Percentiles rank a stretch among this genome's conserved stretches.
phyloP scores from a whole-genome alignment of 1,284 basidiomycete genomes.

The Flammula alnicola region DNA sequence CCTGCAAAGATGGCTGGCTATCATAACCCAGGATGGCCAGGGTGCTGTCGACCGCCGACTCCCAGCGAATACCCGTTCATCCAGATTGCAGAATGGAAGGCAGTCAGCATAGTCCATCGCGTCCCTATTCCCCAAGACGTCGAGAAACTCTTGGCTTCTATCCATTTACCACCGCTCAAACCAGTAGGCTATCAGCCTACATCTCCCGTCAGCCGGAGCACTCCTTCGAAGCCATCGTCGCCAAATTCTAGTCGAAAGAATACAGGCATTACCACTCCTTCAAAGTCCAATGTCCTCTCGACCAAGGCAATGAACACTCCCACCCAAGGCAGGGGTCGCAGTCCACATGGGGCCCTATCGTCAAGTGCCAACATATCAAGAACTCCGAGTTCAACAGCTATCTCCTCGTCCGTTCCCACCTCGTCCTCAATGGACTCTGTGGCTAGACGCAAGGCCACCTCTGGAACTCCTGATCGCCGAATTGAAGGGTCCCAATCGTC shows the following conservation, averaged over 20 bases:
- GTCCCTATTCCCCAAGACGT: constrained; percentile 72
- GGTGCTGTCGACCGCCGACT: constrained; percentile 76
- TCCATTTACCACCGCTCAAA: constrained; percentile 37
- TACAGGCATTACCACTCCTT: constrained; percentile 45
- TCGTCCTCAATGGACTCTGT: constrained; percentile 47
- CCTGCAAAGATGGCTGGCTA: constrained; percentile 56
- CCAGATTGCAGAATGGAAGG: constrained; percentile 77
- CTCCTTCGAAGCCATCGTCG: constrained; percentile 34
- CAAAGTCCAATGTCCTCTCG: constrained; percentile 44
- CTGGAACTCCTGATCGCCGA: constrained; percentile 53
- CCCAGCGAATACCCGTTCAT: constrained; percentile 61
- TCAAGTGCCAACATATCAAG: constrained; percentile 45
- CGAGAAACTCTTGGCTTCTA: constrained; percentile 62
- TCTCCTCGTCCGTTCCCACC: constrained; percentile 46
- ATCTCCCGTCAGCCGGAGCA: constrained; percentile 23
- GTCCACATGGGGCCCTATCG: constrained; percentile 43
- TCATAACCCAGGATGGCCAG: constrained; percentile 80
- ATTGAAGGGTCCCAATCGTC: constrained; percentile 41
- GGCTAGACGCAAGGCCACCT: constrained; percentile 51
- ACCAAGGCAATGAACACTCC: constrained; percentile 37
- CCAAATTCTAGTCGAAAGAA: constrained; percentile 54
- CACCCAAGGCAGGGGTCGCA: constrained; percentile 44
- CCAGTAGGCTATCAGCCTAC: constrained; percentile 25
- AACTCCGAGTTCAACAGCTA: constrained; percentile 39
- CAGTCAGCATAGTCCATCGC: constrained; percentile 72